phyloP scores from a whole-genome alignment of 2,329 filamentous ascomycete species.

The Beauveria brongniartii region DNA sequence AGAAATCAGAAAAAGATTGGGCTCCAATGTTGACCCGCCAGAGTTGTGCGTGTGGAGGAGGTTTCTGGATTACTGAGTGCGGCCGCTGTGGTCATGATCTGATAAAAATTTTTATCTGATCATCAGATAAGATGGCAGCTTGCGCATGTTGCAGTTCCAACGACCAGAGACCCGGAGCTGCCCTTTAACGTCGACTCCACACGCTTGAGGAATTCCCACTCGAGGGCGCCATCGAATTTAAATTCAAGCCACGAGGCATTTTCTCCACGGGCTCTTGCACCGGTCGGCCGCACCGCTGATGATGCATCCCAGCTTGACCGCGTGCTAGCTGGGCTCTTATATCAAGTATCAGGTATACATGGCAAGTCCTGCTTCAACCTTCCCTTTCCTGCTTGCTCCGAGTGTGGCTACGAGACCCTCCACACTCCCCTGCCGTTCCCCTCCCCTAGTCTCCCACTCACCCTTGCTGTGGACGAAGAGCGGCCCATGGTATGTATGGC shows the following conservation, averaged over 20 bases:
- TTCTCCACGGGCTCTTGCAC: not conserved
- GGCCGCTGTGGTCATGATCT: slow-evolving; percentile 6
- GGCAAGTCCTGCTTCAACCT: not conserved
- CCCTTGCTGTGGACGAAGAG: not conserved
- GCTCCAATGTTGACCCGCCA: not conserved
- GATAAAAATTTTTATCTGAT: slow-evolving; percentile 17
- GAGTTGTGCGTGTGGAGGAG: not conserved
- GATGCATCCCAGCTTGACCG: not conserved
- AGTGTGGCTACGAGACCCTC: not conserved
- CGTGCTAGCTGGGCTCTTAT: not conserved
- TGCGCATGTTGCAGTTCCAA: not conserved
- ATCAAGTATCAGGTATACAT: not conserved
- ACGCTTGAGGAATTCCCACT: not conserved
- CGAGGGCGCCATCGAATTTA: not conserved
- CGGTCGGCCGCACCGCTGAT: not conserved
- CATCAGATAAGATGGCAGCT: slow-evolving; percentile 17
- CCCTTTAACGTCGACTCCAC: not conserved
- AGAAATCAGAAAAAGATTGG: not conserved
- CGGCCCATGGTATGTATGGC: not conserved
- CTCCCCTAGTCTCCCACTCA: not conserved
- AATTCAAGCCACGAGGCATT: not conserved
- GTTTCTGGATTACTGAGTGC: not conserved
- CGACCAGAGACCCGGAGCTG: not conserved
- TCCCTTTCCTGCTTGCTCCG: slow-evolving; percentile 5
- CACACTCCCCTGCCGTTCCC: not conserved